Conservation (phyloP, 1,139 yeast species). For the Kluyveromyces marxianus region DNA sequence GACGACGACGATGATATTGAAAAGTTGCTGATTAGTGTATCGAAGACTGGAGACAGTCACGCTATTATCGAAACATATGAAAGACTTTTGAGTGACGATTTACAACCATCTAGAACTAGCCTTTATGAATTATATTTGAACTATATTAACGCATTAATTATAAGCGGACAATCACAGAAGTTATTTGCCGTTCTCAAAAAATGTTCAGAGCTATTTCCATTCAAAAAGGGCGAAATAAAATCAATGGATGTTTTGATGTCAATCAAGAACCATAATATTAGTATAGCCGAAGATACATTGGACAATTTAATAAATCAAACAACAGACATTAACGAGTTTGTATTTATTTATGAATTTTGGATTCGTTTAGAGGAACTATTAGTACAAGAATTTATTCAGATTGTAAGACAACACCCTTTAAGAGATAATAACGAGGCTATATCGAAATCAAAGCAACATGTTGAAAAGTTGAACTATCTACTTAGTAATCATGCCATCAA, state of each 20-base stretch:
- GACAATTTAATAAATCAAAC: slow-evolving; percentile 32
- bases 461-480: slow-evolving; percentile 26
- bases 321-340: slow-evolving; percentile 54
- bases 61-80: slow-evolving; percentile 23
- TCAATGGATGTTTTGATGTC: background rate
- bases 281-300: slow-evolving; percentile 39
- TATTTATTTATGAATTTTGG: slow-evolving; percentile 54
- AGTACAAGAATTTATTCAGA: slow-evolving; percentile 33
- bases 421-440: slow-evolving; percentile 40
- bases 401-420: slow-evolving; percentile 27
- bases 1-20: slow-evolving; percentile 6
- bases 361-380: slow-evolving; percentile 54
- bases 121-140: slow-evolving; percentile 39
- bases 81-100: slow-evolving; percentile 30
- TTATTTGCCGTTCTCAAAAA: slow-evolving; percentile 34
- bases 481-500: slow-evolving; percentile 48
- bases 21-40: slow-evolving; percentile 25
- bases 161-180: slow-evolving; percentile 15
- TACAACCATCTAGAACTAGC: slow-evolving; percentile 32
- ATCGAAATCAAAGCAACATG: background rate
- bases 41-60: slow-evolving; percentile 23
- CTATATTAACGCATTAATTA: slow-evolving; percentile 40
- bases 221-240: slow-evolving; percentile 41
- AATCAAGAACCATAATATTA: slow-evolving; percentile 25
- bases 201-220: slow-evolving; percentile 47